phyloP scores from a whole-genome alignment of 73 alveolate species.

The Paramecium pentaurelia region DNA sequence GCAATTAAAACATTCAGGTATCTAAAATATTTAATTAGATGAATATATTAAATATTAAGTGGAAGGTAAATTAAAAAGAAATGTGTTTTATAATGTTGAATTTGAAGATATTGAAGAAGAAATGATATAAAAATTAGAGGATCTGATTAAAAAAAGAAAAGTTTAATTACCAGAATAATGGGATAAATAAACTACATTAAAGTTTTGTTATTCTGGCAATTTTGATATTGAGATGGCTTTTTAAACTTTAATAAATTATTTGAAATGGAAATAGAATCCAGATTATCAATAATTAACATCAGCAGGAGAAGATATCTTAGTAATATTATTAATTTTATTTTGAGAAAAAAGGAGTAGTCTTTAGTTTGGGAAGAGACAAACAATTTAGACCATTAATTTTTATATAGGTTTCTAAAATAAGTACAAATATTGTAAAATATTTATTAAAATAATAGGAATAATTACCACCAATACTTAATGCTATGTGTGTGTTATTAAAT shows the following conservation, averaged over 20 bases:
- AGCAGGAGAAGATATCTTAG: constrained; percentile 1
- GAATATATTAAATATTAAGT: neutral
- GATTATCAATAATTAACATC: neutral
- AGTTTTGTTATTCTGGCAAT: neutral
- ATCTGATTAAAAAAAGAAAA: neutral
- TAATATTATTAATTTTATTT: neutral
- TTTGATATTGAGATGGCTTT: neutral
- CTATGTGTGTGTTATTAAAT: neutral
- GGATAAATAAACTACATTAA: neutral
- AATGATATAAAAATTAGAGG: neutral
- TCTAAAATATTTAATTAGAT: neutral
- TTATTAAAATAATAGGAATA: neutral
- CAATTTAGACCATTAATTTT: neutral
- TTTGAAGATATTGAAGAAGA: neutral
- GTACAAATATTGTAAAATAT: neutral
- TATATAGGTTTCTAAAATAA: neutral
- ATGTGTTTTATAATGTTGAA: neutral
- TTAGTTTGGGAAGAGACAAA: constrained; percentile 9
- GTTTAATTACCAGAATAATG: neutral
- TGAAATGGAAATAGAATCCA: neutral
- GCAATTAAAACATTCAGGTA: neutral
- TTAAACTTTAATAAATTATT: neutral
- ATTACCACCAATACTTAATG: neutral
- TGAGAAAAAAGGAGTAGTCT: neutral
- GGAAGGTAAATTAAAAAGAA: neutral